Base-by-base conservation (phyloP, 2,329 filamentous ascomycete species). In the Amauroascus verrucosus region DNA sequence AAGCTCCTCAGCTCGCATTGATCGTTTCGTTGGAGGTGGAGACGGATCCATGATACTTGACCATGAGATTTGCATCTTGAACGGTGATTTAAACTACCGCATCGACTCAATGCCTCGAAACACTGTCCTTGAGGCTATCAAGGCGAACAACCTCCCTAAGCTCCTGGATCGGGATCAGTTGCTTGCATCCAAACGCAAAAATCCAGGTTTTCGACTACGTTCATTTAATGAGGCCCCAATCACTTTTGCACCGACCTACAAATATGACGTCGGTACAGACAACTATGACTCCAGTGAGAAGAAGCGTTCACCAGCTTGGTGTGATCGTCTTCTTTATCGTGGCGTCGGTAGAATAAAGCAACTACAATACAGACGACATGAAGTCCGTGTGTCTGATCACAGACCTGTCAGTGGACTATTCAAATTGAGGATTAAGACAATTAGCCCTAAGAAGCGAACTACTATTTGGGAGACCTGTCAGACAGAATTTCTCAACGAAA, bases 31-130 rank as follows among this genome's bases (percentile, higher is more conserved):
- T 6, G 87, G 88, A 24, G 93, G 93, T n/a, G 93, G 93, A 43
- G 93, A 98, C 65, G 93, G 93, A 6, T 84, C 83, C 38, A 89
- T 96, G 84, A 87, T 98, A 55, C 77, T 97, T 54, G 93, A 98
- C 64, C 93, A 98, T 65, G 93, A 98, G 70, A 85, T 98, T n/a
- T 96, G 91, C 67, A 82, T 98, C 46, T 72, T 97, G 40, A 97
- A 97, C 63, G 93, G 93, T 26, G 93, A 98, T 67, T 77, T 98
- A 48, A 98, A 98, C 70, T 98, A 98, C 69, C 89, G 93, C 57
- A 97, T 98, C 63, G 93, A 98, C 67, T 89, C 90, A 22, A 96
- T 97, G 81, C 88, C 88, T 16, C 86, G 93, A 48, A 88, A 97
- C 63, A 89, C 87, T 0, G 91, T 98, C 2, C 85, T 97, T 52